Conservation (phyloP, 768 basidiomycete genomes). For the Mycena kentingensis region DNA sequence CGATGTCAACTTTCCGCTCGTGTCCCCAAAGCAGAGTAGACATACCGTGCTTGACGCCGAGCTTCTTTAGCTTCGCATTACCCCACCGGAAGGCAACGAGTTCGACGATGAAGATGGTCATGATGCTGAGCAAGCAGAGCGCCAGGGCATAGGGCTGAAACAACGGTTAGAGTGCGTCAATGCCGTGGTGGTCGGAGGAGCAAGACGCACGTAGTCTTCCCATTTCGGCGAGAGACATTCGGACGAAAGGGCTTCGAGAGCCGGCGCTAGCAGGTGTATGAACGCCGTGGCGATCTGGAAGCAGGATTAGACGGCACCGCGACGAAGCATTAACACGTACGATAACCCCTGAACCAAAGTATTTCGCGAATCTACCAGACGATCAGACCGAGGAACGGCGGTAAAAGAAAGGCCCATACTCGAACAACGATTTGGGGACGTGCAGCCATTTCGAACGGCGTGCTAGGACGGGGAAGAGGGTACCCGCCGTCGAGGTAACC, state of each 20-base stretch:
- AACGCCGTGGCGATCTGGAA: constrained; percentile 84
- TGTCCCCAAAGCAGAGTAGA: constrained; percentile 3
- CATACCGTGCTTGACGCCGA: constrained; percentile 66
- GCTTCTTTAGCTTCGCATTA: constrained; percentile 60
- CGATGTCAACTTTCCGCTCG: not conserved
- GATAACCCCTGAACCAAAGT: constrained; percentile 66
- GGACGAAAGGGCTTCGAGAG: constrained; percentile 66
- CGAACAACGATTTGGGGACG: constrained; percentile 65
- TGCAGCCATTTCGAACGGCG: constrained; percentile 50
- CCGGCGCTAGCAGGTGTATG: constrained; percentile 80
- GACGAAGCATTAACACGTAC: constrained; percentile 24
- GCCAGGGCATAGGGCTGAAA: constrained; percentile 79
- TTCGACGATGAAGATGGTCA: constrained; percentile 82
- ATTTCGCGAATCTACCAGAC: constrained; percentile 73
- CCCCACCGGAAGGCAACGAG: constrained; percentile 88
- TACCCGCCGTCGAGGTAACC: constrained; percentile 55
- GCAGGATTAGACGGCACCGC: constrained; percentile 6
- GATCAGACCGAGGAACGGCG: not conserved
- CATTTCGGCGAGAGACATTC: constrained; percentile 72
- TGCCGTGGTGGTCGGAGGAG: not conserved
- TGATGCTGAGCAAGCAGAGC: constrained; percentile 79
- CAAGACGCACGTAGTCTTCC: constrained; percentile 65
- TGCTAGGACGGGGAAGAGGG: constrained; percentile 73
- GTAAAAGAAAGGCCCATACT: constrained; percentile 47
- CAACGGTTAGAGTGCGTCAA: constrained; percentile 2